These are phyloP conservation scores for Nitzschia palea DNA, from an alignment of 108 stramenopile species.

Conservation along the genomic window DNA sequence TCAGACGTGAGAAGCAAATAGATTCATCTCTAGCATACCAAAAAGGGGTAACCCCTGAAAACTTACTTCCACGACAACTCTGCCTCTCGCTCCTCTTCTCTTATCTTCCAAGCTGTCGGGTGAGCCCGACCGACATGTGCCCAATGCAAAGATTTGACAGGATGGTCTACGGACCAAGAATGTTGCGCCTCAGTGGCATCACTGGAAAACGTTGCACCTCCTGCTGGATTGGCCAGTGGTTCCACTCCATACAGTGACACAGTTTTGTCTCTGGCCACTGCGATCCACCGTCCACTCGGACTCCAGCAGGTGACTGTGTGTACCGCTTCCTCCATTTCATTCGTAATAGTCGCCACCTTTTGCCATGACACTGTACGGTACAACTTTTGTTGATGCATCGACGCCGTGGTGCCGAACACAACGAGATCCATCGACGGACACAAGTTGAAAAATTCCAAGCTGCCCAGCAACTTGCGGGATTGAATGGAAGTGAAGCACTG, in stretches of 20 bases:
- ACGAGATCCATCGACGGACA: slow-evolving; percentile 88
- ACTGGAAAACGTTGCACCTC: background rate
- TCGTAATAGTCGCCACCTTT: slow-evolving; percentile 47
- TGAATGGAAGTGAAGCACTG: slow-evolving; percentile 65
- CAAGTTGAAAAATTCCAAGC: slow-evolving; percentile 37
- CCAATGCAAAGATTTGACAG: slow-evolving; percentile 35
- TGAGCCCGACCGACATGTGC: slow-evolving; percentile 41
- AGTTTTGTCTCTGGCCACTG: slow-evolving; percentile 39
- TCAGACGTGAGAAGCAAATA: background rate
- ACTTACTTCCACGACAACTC: slow-evolving; percentile 57
- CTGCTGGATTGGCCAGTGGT: slow-evolving; percentile 31
- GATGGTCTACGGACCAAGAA: slow-evolving; percentile 10
- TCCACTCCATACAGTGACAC: slow-evolving; percentile 63
- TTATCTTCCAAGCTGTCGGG: slow-evolving; percentile 18
- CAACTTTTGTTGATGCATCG: slow-evolving; percentile 34
- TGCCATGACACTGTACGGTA: slow-evolving; percentile 78
- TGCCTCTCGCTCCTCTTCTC: slow-evolving; percentile 26
- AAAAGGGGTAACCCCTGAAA: background rate
- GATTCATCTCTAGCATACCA: background rate
- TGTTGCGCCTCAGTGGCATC: slow-evolving; percentile 3
- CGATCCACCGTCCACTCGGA: slow-evolving; percentile 74
- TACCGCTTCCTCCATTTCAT: slow-evolving; percentile 8
- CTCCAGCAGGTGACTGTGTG: slow-evolving; percentile 53
- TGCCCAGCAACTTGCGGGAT: slow-evolving; percentile 40
- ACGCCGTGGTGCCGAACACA: slow-evolving; percentile 24